phyloP scores from a whole-genome alignment of 805 yeast genomes.

The Myxozyma neotropica region DNA sequence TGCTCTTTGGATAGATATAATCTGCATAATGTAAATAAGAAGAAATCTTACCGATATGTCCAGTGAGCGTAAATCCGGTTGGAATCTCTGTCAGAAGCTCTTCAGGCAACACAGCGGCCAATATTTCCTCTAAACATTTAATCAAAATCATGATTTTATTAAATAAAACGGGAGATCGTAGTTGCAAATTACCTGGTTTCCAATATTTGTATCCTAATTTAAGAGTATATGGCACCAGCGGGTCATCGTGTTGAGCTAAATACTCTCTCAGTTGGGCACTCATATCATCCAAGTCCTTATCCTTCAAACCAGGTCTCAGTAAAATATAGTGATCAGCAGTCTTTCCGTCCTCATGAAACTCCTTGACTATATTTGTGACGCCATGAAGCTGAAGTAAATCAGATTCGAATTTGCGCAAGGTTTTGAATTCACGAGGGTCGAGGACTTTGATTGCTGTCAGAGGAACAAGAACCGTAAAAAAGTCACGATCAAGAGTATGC shows the following conservation, averaged over 20 bases:
- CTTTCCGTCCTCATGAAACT: conserved; percentile 44
- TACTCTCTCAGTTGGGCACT: conserved; percentile 50
- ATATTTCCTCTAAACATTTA: conserved; percentile 63
- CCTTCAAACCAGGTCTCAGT: conserved; percentile 21
- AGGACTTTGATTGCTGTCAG: conserved; percentile 71
- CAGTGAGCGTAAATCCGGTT: conserved; percentile 87
- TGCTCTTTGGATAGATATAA: background rate
- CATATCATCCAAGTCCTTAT: conserved; percentile 40
- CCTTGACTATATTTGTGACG: conserved; percentile 65
- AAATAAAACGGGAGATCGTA: too few relatives aligned
- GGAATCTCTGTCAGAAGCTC: conserved; percentile 73
- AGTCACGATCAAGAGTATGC: conserved; percentile 60
- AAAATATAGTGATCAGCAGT: conserved; percentile 23
- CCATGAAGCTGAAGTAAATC: conserved; percentile 74
- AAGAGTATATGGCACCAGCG: conserved; percentile 56
- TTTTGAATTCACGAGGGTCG: conserved; percentile 62
- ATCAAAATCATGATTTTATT: background rate
- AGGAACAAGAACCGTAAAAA: conserved; percentile 60
- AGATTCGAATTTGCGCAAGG: conserved; percentile 60
- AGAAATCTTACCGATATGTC: conserved; percentile 59
- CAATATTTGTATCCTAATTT: conserved; percentile 74
- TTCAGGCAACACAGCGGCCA: conserved; percentile 75
- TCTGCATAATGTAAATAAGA: background rate
- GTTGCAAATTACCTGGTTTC: conserved; percentile 57
- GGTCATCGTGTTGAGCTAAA: conserved; percentile 47